A percentile compares a stretch with the other conserved stretches of the same genome.
These are phyloP conservation scores for Podosphaera leucotricha DNA, from an alignment of 2,329 filamentous ascomycete genomes.

Conservation along the genomic window DNA sequence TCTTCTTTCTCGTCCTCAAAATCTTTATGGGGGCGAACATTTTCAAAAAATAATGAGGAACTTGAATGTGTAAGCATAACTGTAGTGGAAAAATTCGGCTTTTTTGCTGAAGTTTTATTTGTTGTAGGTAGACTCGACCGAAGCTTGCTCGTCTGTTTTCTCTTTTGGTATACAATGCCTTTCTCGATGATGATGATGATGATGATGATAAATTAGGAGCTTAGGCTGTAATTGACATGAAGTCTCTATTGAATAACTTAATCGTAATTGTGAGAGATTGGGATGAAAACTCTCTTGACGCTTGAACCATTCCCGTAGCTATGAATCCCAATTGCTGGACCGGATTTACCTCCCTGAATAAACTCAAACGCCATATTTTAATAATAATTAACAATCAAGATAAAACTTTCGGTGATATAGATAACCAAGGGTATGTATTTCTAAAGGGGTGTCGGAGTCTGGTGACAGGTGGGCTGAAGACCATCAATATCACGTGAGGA, in stretches of 20 bases:
- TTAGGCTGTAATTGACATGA: not conserved
- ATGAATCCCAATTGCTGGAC: not conserved
- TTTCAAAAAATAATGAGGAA: slow-evolving; percentile 3
- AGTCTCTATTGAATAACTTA: not conserved
- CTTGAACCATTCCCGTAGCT: not conserved
- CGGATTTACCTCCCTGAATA: not conserved
- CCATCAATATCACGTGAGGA: no score
- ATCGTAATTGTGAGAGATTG: not conserved
- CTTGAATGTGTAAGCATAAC: not conserved
- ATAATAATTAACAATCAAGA: not conserved
- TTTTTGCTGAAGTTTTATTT: not conserved
- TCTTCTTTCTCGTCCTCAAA: slow-evolving; percentile 42
- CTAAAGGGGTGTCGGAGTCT: not conserved
- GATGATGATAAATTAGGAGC: not conserved
- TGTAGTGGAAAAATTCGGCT: not conserved
- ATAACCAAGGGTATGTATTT: not conserved
- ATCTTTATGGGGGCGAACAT: slow-evolving; percentile 24
- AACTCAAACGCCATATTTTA: not conserved
- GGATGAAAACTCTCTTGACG: not conserved
- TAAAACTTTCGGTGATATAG: not conserved
- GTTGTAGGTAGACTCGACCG: not conserved
- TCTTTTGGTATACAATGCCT: not conserved
- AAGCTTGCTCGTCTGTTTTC: not conserved
- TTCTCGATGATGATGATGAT: not conserved
- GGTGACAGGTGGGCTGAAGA: not conserved